Base-by-base conservation (phyloP, 1,284 basidiomycete species). In the Omphalotus olearius region DNA sequence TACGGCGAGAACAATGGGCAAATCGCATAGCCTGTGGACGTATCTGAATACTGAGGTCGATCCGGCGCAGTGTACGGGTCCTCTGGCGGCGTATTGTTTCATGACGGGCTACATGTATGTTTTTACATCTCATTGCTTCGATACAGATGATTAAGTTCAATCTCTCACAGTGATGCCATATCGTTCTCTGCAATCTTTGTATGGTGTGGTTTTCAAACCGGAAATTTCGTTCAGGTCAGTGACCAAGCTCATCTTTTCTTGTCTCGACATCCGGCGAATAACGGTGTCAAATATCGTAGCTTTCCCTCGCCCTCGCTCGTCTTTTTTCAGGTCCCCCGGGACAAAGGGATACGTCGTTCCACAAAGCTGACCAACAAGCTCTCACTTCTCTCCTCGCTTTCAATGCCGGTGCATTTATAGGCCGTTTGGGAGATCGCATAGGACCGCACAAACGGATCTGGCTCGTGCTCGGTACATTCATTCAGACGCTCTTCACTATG, bases 331-430 rank as follows among this genome's bases (percentile, higher is more conserved):
- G 75, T 54, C 59, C 75, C 38, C 40, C 63, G 14, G 57, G 66
- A n/a, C 47, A 68, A 51, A 62, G 69, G 59, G 66, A 82, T 67
- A 62, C 59, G 25, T 60, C 69, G 4, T 85, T 87, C 64, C 79
- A 81, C 58, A 74, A 79, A 52, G 69, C 80, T 1, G 85, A 88
- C 58, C 77, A 76, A 60, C 83, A 85, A 59, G 85, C 85, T 6
- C 69, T 88, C 47, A 75, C 73, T 18, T 85, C 83, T 36, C 61
- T 88, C 9, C 53, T 83, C 49, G 68, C 72, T n/a, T 88, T 88
- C 70, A 67, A 80, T 52, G 61, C 71, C 46, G 85, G 85, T 7
- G 80, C 80, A 4, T 70, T 75, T 49, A 53, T 86, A 30, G 85
- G 83, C 0, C 79, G 79, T 45, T 57, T 80, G 30, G 75, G 78